Percentiles rank a stretch among this genome's conserved stretches.
Conservation (phyloP, 495 filamentous ascomycete species). For the Mycothermus thermophilus region DNA sequence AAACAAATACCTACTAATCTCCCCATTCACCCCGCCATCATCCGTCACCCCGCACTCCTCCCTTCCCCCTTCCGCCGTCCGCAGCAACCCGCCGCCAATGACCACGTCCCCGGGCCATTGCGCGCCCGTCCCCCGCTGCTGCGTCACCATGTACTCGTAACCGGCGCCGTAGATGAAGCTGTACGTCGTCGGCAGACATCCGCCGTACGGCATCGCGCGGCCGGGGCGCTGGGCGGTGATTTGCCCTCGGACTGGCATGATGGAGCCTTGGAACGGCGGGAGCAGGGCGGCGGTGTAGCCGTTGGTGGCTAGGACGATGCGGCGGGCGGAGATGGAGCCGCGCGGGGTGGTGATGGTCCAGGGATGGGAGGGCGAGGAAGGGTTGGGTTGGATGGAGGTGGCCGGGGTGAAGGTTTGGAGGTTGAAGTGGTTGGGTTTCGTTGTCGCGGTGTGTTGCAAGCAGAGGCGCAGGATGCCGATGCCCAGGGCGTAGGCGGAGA, state of each 20-base stretch:
- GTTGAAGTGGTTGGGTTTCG: no score
- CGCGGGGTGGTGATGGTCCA: conserved; percentile 41
- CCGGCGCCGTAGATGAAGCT: conserved; percentile 47
- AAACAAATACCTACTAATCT: conserved; percentile 39
- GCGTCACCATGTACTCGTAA: conserved; percentile 54
- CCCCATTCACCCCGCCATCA: conserved; percentile 35
- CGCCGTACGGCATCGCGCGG: conserved; percentile 24
- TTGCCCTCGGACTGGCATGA: conserved; percentile 56
- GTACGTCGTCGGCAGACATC: conserved; percentile 38
- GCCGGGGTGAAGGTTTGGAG: no score
- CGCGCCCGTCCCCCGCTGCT: conserved; percentile 27
- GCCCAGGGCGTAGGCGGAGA: no score
- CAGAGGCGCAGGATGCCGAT: no score
- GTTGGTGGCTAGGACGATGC: conserved; percentile 57
- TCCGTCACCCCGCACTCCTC: conserved; percentile 5
- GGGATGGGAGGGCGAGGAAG: no score
- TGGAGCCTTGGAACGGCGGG: conserved; percentile 40
- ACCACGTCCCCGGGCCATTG: conserved; percentile 45
- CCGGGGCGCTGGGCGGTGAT: conserved; percentile 50
- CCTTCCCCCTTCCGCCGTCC: conserved; percentile 27
- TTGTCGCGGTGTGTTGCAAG: no score
- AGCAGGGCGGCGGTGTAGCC: conserved; percentile 51
- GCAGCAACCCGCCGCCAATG: conserved; percentile 52
- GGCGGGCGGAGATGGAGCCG: conserved; percentile 38
- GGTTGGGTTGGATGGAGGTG: no score